Percentiles rank a stretch among this genome's conserved stretches.
These are phyloP conservation scores for Scytalidium sp. DNA, from an alignment of 2,329 filamentous ascomycete genomes.

Conservation along the genomic window DNA sequence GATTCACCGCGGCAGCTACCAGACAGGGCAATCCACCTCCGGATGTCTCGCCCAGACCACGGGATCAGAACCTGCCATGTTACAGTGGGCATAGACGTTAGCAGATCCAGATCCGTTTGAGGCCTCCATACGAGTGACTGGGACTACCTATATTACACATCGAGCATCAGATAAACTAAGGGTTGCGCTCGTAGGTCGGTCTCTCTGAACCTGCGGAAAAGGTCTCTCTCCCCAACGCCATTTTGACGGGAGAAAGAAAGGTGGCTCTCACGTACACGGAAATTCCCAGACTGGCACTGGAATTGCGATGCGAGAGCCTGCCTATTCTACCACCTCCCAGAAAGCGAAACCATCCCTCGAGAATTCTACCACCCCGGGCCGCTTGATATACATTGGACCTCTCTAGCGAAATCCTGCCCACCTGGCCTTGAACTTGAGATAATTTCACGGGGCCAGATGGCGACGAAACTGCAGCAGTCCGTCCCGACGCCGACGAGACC, in stretches of 20 bases:
- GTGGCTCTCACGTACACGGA: constrained; percentile 1
- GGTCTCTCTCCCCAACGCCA: too few species aligned
- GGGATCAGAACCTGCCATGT: constrained; percentile 21
- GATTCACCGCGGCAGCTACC: neutral
- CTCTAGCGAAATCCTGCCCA: constrained; percentile 8
- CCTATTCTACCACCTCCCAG: constrained; percentile 12
- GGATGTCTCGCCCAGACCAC: constrained; percentile 15
- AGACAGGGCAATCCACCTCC: neutral
- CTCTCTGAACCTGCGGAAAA: too few species aligned
- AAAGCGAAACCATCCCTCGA: constrained; percentile 8
- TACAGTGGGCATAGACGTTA: constrained; percentile 12
- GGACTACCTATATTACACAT: too few species aligned
- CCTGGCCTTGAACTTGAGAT: constrained; percentile 3
- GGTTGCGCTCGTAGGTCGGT: too few species aligned
- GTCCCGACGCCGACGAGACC: constrained; percentile 47
- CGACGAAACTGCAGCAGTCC: constrained; percentile 44
- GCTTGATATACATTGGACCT: constrained; percentile 3
- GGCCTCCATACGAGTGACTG: too few species aligned
- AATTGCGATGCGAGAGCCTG: constrained; percentile 15
- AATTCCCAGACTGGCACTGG: constrained; percentile 4
- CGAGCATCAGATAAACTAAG: constrained; percentile 10
- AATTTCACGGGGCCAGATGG: constrained; percentile 25
- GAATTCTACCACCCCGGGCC: neutral
- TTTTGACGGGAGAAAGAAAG: neutral
- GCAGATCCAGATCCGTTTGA: constrained; percentile 13